phyloP scores from a whole-genome alignment of 116 monocot genomes.

The Thalassia testudinum region DNA sequence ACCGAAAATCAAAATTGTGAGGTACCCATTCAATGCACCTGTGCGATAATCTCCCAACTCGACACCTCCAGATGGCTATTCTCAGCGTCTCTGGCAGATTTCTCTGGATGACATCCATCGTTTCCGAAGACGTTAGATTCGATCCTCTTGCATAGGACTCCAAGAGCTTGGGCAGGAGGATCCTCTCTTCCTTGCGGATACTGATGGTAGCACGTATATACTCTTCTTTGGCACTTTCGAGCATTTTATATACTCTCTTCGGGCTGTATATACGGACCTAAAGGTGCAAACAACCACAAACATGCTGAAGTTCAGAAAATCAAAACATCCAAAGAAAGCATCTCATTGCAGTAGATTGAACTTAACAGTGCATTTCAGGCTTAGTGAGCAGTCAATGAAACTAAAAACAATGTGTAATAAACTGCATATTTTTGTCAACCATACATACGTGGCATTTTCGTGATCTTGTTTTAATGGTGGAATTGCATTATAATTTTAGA shows the following conservation, averaged over 20 bases:
- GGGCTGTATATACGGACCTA: slow-evolving; percentile 74
- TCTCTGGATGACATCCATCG: slow-evolving; percentile 49
- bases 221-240: slow-evolving; percentile 83
- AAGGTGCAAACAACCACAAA: slow-evolving; percentile 5
- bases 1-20: slow-evolving; percentile 57
- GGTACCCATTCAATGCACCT: slow-evolving; percentile 84
- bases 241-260: slow-evolving; percentile 49
- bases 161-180: slow-evolving; percentile 75
- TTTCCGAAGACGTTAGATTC: slow-evolving; percentile 24
- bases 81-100: slow-evolving; percentile 60
- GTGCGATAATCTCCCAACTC: slow-evolving; percentile 46
- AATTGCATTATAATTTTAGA: no score
- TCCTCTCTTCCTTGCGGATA: slow-evolving; percentile 60
- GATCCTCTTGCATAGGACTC: slow-evolving; percentile 71
- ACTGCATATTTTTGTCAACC: no score
- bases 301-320: no score
- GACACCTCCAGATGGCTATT: slow-evolving; percentile 62
- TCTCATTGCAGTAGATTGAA: no score
- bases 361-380: no score
- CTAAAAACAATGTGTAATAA: no score
- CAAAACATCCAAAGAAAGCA: no score
- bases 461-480: no score
- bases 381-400: no score
- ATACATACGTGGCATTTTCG: no score
- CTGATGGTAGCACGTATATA: slow-evolving; percentile 80